Base-by-base conservation (phyloP, 805 yeast species). In the Alloascoidea hylecoeti region DNA sequence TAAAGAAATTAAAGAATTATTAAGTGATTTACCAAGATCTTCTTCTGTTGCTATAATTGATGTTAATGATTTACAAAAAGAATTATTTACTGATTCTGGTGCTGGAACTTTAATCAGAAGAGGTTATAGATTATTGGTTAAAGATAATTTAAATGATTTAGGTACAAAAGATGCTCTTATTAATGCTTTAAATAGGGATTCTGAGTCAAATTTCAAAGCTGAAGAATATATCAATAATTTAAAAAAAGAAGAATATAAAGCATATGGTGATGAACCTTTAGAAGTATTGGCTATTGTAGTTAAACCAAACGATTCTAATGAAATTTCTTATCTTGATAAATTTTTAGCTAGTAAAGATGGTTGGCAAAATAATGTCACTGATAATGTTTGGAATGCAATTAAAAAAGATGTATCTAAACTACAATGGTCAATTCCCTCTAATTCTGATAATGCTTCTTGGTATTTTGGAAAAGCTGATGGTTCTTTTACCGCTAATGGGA, bases 21-120 rank as follows among this genome's bases (percentile, higher is more conserved):
- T 82, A 54, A 83, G 78, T 61, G 83, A 75, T 55, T 67, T 82
- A 55, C 94, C 94, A 46, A 73, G 94, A 59, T 78, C 89, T 3
- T 81, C 92, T 1, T 80, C 92, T 5, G 94, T 82, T 37, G 94
- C 94, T 30, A 82, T 82, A 52, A 82, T 82, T 48, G 79, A 81
- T 49, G 94, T 82, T 37, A 70, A 79, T 49, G 92, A 82, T 55
- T 68, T 82, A 53, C 94, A 82, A 59, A 82, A 81, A 54, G 94
- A 82, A 58, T 68, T 82, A 51, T 82, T 82, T 59, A 82, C 94
- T 28, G 94, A 82, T 57, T 78, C 88, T 14, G 94, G 94, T 62
- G 94, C 94, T 28, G 94, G 94, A 58, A 82, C 94, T 38, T 71
- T 82, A 63, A 79, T 82, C 47, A 77, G 94, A 72, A 72, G 94